Evolutionary conservation across 345 rosid genomes (phyloP).

Genomic region (Lepidium africanum): DNA sequence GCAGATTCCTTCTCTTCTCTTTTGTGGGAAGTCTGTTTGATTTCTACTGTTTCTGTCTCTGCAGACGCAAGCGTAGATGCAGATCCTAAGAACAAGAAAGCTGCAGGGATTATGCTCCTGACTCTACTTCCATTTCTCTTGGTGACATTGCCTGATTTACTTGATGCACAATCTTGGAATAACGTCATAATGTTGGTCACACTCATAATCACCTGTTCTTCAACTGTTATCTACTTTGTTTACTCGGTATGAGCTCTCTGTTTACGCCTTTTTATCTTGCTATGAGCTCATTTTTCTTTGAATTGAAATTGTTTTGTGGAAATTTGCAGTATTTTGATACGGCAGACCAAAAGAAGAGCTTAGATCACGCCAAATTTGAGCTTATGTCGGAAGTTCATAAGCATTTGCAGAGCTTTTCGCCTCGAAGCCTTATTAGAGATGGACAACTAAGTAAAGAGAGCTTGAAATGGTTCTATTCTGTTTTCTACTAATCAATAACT

Average conservation of each 20-base stretch:
- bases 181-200: constrained; percentile 15
- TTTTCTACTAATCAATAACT: not conserved
- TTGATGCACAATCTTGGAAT: constrained; percentile 21
- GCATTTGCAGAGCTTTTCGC: constrained; percentile 28
- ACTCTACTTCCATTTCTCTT: constrained; percentile 26
- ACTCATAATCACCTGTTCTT: constrained; percentile 17
- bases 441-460: constrained; percentile 32
- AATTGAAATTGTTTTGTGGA: not conserved
- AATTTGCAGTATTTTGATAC: constrained; percentile 21
- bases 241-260: constrained; percentile 24
- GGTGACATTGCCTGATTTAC: constrained; percentile 24
- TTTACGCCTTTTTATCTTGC: constrained; percentile 15
- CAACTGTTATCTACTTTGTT: constrained; percentile 25
- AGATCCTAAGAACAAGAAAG: constrained; percentile 29
- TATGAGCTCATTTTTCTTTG: not conserved
- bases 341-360: constrained; percentile 27
- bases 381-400: constrained; percentile 33
- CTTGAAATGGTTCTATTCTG: constrained; percentile 22
- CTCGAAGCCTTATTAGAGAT: constrained; percentile 24
- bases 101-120: constrained; percentile 30
- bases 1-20: not conserved
- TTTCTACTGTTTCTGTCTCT: not conserved
- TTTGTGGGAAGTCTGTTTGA: not conserved
- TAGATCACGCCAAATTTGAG: constrained; percentile 30
- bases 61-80: constrained; percentile 28